Base-by-base conservation (phyloP, 371 early-diverging fungal species). In the Coemansia sp. region DNA sequence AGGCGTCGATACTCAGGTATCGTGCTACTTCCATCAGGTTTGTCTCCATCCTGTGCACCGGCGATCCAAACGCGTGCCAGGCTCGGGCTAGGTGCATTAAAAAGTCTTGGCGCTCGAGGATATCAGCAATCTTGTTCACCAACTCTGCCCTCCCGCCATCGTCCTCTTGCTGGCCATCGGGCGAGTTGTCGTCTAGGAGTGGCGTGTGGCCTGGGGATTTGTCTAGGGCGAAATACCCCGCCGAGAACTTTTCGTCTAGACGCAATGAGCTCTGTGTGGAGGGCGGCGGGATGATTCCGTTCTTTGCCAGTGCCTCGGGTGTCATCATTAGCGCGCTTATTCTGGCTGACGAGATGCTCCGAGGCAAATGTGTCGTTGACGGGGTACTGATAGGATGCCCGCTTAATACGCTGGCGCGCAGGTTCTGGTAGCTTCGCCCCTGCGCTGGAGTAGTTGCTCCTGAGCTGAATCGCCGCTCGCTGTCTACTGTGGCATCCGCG, bases 11-110 rank as follows among this genome's bases (percentile, higher is more conserved):
- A 12, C 81, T 81, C 47, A 90, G 66, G 6, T 83, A 83, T 6
- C 63, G 58, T 29, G 69, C 65, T 8, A 72, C 71, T 4, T 53
- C 49, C 29, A 64, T 31, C 33, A 55, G 24, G 29, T 40, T 52
- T 31, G 46, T 29, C 53, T 81, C 79, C 59, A 91, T 82, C 14
- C 91, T 81, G 63, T 91, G 91, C 0, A 86, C 82, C 3, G 90
- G 91, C n/a, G 88, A 85, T 5, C 91, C 91, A 44, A 85, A 86
- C 55, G 81, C 77, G 36, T 87, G 84, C 65, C 88, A 81, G 7
- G 83, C 80, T 60, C 86, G 83, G 1, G 88, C 85, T 7, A 91
- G 68, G 50, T 86, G 84, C 52, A 90, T 80, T n/a, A 91, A 69
- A 53, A 88, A 84, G 33, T 87, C 87, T 50, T 87, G 86, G 42